Base-by-base conservation (phyloP, 2,329 filamentous ascomycete species). In the Cladophialophora immunda region DNA sequence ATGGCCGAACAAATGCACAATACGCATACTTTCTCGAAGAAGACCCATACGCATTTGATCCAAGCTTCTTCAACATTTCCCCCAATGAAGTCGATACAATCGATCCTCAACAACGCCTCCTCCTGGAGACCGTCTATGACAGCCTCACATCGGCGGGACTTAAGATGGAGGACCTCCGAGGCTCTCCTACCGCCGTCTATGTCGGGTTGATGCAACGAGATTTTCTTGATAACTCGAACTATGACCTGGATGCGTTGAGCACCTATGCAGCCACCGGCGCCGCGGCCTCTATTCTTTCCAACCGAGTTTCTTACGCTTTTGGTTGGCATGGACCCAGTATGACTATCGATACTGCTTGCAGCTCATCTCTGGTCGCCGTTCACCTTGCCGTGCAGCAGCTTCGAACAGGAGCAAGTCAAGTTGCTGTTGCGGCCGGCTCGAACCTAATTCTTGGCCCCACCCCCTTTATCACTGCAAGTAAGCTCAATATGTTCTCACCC, bases 231-330 rank as follows among this genome's bases (percentile, higher is more conserved):
- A 67, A 76, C 29, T 64, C 73, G 3, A 73, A 73, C 2, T 66
- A 71, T 7, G 79, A 80, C 72, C 64, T 56, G 1, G 73, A 76
- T 25, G 45, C 58, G 4, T 27, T 47, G 9, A 25, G 62, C 4
- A 63, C 62, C 32, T 62, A 74, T 55, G 66, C 61, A 13, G 70
- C 64, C 30, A 72, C 71, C 4, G 76, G 75, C 17, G 70, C 62
- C 50, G 68, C 58, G 4, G 61, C 54, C 29, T 65, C 72, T 5
- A 74, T 76, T 6, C 55, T 75, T 15, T 68, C 75, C 3, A 76
- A 75, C 58, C 64, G 76, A 5, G 52, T 78, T 13, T 75, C 72
- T 22, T 76, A 71, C 68, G 74, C 74, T 58, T 78, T 69, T 58
- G 73, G 74, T 58, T 67, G 74, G 22, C 62, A 65, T 15, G 75